A percentile compares a stretch with the other conserved stretches of the same genome.
Conservation (phyloP, 2,329 filamentous ascomycete genomes). For the Penicillium palitans region DNA sequence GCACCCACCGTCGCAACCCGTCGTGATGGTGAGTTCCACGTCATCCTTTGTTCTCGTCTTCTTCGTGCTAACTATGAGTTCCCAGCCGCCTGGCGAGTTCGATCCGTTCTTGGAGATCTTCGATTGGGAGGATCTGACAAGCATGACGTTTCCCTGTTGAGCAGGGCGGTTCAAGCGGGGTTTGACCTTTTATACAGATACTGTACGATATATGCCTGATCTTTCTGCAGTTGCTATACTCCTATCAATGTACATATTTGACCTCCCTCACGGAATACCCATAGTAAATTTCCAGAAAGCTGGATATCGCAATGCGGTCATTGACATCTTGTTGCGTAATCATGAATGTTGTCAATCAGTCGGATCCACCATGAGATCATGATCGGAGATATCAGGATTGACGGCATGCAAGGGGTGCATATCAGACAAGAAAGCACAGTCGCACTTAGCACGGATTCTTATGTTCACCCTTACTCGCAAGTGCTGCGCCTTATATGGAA, state of each 20-base stretch:
- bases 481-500: neutral
- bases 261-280: neutral
- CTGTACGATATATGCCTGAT: neutral
- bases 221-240: neutral
- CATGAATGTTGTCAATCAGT: neutral
- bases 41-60: neutral
- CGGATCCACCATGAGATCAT: slow-evolving; percentile 20
- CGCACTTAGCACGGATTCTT: neutral
- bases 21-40: slow-evolving; percentile 26
- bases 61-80: slow-evolving; percentile 7
- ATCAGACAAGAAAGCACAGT: neutral
- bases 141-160: slow-evolving; percentile 28
- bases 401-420: slow-evolving; percentile 14
- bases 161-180: no score
- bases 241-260: neutral
- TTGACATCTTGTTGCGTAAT: neutral
- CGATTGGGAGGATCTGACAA: slow-evolving; percentile 37
- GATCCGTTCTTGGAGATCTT: slow-evolving; percentile 39
- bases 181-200: neutral
- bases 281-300: neutral
- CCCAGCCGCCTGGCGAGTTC: slow-evolving; percentile 30
- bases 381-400: slow-evolving; percentile 12
- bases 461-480: neutral
- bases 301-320: neutral
- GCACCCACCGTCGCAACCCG: slow-evolving; percentile 25